phyloP scores from a whole-genome alignment of 2,329 filamentous ascomycete species.

The Cytospora leucostoma region DNA sequence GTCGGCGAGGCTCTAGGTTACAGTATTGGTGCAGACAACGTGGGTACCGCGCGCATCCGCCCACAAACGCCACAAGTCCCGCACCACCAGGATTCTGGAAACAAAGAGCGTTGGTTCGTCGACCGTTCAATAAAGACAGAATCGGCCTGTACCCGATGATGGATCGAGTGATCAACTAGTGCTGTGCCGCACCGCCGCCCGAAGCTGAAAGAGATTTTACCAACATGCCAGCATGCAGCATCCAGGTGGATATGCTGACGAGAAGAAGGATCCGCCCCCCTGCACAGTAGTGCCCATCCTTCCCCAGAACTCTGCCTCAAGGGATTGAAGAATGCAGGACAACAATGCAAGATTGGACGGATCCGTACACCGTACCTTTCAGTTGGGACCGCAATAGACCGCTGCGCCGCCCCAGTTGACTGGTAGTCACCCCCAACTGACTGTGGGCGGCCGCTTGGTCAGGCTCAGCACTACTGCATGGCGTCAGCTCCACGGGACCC shows the following conservation, averaged over 20 bases:
- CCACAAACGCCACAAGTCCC: neutral
- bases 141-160: neutral
- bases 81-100: neutral
- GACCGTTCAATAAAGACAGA: neutral
- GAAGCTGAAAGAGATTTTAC: slow-evolving; percentile 2
- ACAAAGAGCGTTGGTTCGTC: neutral
- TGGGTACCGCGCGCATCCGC: neutral
- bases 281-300: neutral
- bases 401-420: neutral
- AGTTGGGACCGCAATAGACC: neutral
- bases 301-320: neutral
- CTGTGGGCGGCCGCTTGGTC: neutral
- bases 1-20: neutral
- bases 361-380: neutral
- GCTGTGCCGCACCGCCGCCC: slow-evolving; percentile 4
- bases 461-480: slow-evolving; percentile 21
- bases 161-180: neutral
- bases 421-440: neutral
- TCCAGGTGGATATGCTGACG: neutral
- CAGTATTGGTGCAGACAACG: no score
- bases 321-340: neutral
- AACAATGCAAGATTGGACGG: neutral
- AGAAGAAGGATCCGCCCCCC: neutral
- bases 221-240: neutral
- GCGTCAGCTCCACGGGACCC: neutral